These are phyloP conservation scores for Nothopassalora personata DNA, from an alignment of 2,329 filamentous ascomycete genomes.

Conservation along the genomic window DNA sequence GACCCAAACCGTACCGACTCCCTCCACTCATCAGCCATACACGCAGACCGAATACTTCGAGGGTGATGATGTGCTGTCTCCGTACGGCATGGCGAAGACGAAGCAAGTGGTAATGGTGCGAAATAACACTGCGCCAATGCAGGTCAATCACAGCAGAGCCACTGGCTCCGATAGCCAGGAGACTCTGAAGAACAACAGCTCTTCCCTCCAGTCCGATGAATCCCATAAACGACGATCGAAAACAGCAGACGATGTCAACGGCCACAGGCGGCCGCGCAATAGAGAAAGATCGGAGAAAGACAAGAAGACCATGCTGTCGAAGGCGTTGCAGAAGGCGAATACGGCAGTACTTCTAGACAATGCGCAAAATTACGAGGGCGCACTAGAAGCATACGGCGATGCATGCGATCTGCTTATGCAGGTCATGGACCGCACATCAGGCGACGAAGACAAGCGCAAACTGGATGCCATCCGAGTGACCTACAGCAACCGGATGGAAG, in stretches of 20 bases:
- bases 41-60: slow-evolving; percentile 29
- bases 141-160: slow-evolving; percentile 8
- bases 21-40: slow-evolving; percentile 27
- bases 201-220: slow-evolving; percentile 10
- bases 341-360: slow-evolving; percentile 94
- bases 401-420: slow-evolving; percentile 83
- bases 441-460: slow-evolving; percentile 82
- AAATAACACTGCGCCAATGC: slow-evolving; percentile 23
- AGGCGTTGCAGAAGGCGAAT: slow-evolving; percentile 90
- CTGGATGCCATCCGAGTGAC: slow-evolving; percentile 88
- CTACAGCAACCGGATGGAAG: slow-evolving; percentile 83
- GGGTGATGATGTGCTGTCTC: slow-evolving; percentile 22
- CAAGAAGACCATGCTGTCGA: slow-evolving; percentile 94
- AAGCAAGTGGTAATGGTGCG: slow-evolving; percentile 24
- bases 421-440: slow-evolving; percentile 78
- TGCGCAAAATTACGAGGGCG: slow-evolving; percentile 88
- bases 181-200: slow-evolving; percentile 11
- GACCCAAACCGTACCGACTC: slow-evolving; percentile 28
- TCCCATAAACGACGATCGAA: slow-evolving; percentile 11
- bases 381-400: slow-evolving; percentile 83
- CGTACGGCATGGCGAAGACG: slow-evolving; percentile 21
- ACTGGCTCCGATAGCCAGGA: slow-evolving; percentile 9
- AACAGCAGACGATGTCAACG: slow-evolving; percentile 12
- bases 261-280: slow-evolving; percentile 23
- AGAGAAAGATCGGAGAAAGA: slow-evolving; percentile 45